A percentile compares a stretch with the other conserved stretches of the same genome.
phyloP scores from a whole-genome alignment of 257 asterid species.

The Scutellaria baicalensis region DNA sequence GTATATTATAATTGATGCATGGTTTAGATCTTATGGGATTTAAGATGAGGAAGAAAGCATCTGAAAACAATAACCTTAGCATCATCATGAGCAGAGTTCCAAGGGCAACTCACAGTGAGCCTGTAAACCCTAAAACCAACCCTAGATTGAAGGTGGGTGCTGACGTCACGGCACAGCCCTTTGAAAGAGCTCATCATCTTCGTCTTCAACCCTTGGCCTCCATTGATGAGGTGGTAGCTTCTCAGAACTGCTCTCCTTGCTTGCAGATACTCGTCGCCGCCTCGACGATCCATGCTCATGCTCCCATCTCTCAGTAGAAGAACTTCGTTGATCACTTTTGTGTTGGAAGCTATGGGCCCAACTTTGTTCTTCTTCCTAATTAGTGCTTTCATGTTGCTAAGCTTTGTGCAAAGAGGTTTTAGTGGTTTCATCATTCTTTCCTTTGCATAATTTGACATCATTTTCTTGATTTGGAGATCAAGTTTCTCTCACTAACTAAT shows the following conservation, averaged over 20 bases:
- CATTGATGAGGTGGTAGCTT: slow-evolving; percentile 34
- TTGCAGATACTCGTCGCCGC: slow-evolving; percentile 28
- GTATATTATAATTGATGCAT: neutral
- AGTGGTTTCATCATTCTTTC: slow-evolving; percentile 10
- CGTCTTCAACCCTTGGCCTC: slow-evolving; percentile 15
- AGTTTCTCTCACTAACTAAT: neutral
- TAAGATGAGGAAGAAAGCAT: slow-evolving; percentile 30
- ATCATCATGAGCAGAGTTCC: slow-evolving; percentile 6
- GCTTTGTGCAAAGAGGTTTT: slow-evolving; percentile 11
- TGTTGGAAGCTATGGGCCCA: neutral
- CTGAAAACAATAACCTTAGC: slow-evolving; percentile 20
- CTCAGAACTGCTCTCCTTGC: slow-evolving; percentile 40
- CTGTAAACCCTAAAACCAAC: slow-evolving; percentile 26
- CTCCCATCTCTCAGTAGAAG: slow-evolving; percentile 14
- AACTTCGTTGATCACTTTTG: neutral
- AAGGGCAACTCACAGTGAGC: slow-evolving; percentile 24
- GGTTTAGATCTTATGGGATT: neutral
- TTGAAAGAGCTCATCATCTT: slow-evolving; percentile 15
- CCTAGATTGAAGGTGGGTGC: neutral
- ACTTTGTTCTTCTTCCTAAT: slow-evolving; percentile 24
- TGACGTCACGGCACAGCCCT: slow-evolving; percentile 3
- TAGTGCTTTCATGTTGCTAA: slow-evolving; percentile 1
- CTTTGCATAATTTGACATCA: slow-evolving; percentile 16
- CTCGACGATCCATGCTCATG: slow-evolving; percentile 11
- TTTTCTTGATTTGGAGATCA: neutral